Evolutionary conservation across 345 rosid genomes (phyloP).

Genomic region (Aurinia saxatilis): DNA sequence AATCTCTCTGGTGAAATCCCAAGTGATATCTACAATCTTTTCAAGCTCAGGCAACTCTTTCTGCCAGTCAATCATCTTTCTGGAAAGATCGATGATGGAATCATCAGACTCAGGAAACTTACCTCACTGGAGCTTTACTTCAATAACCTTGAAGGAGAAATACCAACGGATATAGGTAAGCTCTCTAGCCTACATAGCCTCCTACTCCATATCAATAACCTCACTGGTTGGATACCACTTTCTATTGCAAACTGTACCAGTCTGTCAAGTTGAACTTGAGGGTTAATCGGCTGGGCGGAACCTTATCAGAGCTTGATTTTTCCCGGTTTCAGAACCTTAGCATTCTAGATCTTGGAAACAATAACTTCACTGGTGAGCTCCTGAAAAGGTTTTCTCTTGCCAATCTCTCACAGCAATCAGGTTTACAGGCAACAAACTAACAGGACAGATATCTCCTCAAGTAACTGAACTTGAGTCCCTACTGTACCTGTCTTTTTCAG

Average conservation of each 20-base stretch:
- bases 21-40: conserved; percentile 40
- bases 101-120: conserved; percentile 39
- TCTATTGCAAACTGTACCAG: conserved; percentile 50
- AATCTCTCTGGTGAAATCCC: conserved; percentile 56
- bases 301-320: conserved; percentile 50
- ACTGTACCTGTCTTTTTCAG: conserved; percentile 56
- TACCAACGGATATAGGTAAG: conserved; percentile 48
- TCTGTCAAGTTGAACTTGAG: conserved; percentile 52
- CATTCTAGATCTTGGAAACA: conserved; percentile 74
- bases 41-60: conserved; percentile 41
- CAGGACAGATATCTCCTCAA: conserved; percentile 47
- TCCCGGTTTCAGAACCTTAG: conserved; percentile 42
- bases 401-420: conserved; percentile 57
- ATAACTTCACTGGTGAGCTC: conserved; percentile 56
- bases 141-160: conserved; percentile 47
- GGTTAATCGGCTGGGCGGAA: conserved; percentile 53
- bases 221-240: conserved; percentile 51
- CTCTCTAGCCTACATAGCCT: conserved; percentile 43
- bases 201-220: conserved; percentile 55
- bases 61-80: conserved; percentile 49
- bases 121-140: conserved; percentile 54
- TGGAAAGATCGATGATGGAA: conserved; percentile 41
- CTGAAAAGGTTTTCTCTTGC: conserved; percentile 59
- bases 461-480: conserved; percentile 48
- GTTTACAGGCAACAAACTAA: conserved; percentile 51